Evolutionary conservation across 2,329 filamentous ascomycete genomes (phyloP).

Genomic region (Monilinia vaccinii-corymbosi): DNA sequence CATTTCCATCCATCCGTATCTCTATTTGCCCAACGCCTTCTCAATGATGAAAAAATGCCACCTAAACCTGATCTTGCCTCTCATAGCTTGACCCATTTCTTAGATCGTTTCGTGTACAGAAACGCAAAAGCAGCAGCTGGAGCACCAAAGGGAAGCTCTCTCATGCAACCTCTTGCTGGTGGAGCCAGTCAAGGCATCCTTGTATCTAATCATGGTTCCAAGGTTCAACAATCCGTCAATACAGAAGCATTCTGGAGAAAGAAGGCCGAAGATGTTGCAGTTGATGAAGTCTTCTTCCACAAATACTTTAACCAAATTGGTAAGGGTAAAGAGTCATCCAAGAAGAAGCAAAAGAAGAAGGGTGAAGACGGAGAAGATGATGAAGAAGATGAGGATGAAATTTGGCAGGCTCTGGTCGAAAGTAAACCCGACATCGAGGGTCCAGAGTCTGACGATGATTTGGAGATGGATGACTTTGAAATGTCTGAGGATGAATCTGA

Average conservation of each 20-base stretch:
- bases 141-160: constrained; percentile 66
- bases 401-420: constrained; percentile 84
- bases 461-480: constrained; percentile 45
- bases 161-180: constrained; percentile 87
- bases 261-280: constrained; percentile 77
- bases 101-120: constrained; percentile 97
- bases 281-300: constrained; percentile 97
- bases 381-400: constrained; percentile 56
- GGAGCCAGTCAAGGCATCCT: constrained; percentile 51
- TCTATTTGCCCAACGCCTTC: constrained; percentile 66
- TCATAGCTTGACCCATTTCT: constrained; percentile 87
- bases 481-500: constrained; percentile 40
- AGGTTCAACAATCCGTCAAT: constrained; percentile 64
- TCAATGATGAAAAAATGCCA: constrained; percentile 61
- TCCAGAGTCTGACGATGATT: constrained; percentile 41
- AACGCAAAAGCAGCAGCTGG: constrained; percentile 67
- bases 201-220: constrained; percentile 36
- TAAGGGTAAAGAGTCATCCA: constrained; percentile 48
- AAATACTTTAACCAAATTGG: constrained; percentile 79
- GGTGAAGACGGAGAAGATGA: constrained; percentile 36
- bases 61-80: constrained; percentile 85
- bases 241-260: constrained; percentile 85
- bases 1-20: constrained; percentile 94
- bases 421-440: constrained; percentile 70
- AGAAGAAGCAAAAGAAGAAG: constrained; percentile 46